These are phyloP conservation scores for Neckera pumila DNA, from an alignment of 225 moss, liverwort and hornwort genomes.

Conservation along the genomic window DNA sequence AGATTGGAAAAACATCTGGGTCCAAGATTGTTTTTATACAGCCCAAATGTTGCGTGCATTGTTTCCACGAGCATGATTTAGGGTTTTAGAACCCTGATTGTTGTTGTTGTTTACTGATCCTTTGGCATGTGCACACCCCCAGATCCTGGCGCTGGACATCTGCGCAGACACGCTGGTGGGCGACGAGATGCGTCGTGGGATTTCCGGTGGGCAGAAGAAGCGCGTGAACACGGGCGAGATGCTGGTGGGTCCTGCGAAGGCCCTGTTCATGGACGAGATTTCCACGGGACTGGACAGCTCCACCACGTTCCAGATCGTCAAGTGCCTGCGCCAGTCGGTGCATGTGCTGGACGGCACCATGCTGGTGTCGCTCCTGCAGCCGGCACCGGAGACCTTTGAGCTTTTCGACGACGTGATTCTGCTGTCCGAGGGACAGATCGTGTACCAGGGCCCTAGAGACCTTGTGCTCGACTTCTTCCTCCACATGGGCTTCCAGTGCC, in stretches of 20 bases:
- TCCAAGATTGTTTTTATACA: not conserved
- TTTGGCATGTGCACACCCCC: not conserved
- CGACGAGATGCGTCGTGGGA: slow-evolving; percentile 45
- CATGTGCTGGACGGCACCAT: slow-evolving; percentile 77
- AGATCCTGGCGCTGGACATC: slow-evolving; percentile 27
- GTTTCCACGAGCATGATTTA: not conserved
- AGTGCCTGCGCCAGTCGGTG: slow-evolving; percentile 61
- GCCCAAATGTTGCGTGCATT: not conserved
- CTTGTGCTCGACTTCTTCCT: slow-evolving; percentile 60
- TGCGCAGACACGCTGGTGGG: slow-evolving; percentile 46
- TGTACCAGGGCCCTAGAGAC: slow-evolving; percentile 68
- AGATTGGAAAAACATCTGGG: not conserved
- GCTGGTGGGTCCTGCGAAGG: slow-evolving; percentile 74
- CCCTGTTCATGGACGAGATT: slow-evolving; percentile 90
- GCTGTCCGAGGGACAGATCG: slow-evolving; percentile 62
- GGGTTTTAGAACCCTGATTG: not conserved
- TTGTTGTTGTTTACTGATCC: not conserved
- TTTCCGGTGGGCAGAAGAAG: slow-evolving; percentile 48
- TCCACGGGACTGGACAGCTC: slow-evolving; percentile 76
- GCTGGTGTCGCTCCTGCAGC: slow-evolving; percentile 80
- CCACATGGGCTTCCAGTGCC: slow-evolving; percentile 64
- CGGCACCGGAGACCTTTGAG: slow-evolving; percentile 69
- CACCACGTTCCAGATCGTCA: slow-evolving; percentile 74
- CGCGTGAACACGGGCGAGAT: slow-evolving; percentile 54
- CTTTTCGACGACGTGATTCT: slow-evolving; percentile 80